Base-by-base conservation (phyloP, 2,329 filamentous ascomycete species). In the Pseudocercospora macadamiae region DNA sequence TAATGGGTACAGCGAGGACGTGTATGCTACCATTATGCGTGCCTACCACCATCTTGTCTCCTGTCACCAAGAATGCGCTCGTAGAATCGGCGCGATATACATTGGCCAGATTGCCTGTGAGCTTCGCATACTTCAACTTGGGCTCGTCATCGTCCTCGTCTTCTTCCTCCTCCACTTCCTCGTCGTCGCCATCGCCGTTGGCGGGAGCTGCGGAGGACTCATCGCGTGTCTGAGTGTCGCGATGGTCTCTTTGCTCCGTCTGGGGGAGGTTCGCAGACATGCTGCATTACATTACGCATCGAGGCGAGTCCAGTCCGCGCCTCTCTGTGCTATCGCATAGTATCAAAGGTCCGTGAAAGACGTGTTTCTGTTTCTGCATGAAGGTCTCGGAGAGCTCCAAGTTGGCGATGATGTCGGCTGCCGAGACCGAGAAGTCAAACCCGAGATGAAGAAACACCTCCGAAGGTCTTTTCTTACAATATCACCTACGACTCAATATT, bases 21-120 rank as follows among this genome's bases (percentile, higher is more conserved):
- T 99, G 90, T 70, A 97, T 93, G 70, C 95, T 96, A 69, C 95
- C 95, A 77, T 96, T 96, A 75, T 99, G 93, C 28, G 95, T 97
- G 65, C 93, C 95, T 67, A 96, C 82, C 63, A 97, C 91, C 93
- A 97, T 96, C 80, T 97, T 97, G 80, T 99, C 93, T 53, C 93
- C 93, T 37, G 90, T 90, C 51, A 96, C 91, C 51, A 96, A 78
- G 73, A 96, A 96, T 7, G 90, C 82, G 75, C 93, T 97, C 23
- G 93, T 97, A 67, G 92, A 91, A 82, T 99, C 95, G 67, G 91
- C 93, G 59, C 92, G 88, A 78, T 99, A 99, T 30, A 97, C 85
- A 42, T 89, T 80, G 23, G 84, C 86, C 61, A 99, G 79, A 69
- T 89, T 88, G 61, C 87, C 88, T 6, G 95, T 97, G 66, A 97